Evolutionary conservation across 805 yeast species (phyloP).

Genomic region (Candida sithepensis): DNA sequence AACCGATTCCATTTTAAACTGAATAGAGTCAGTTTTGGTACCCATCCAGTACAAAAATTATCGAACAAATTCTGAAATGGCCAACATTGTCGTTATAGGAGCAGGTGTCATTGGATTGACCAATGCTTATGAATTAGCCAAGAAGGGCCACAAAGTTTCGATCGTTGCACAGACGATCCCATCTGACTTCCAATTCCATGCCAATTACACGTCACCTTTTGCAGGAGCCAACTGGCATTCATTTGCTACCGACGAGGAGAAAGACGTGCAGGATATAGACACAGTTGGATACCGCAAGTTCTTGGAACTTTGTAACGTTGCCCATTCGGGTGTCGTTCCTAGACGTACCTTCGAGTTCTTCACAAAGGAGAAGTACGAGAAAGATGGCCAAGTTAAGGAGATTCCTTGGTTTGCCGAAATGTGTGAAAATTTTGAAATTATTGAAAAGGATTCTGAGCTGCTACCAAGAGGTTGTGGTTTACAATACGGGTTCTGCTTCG

Average conservation of each 20-base stretch:
- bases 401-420: conserved; percentile 49
- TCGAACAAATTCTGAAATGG: neutral
- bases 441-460: conserved; percentile 16
- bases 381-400: conserved; percentile 12
- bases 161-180: conserved; percentile 48
- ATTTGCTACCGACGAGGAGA: conserved; percentile 45
- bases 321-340: conserved; percentile 49
- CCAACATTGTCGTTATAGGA: conserved; percentile 2
- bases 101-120: conserved; percentile 55
- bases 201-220: conserved; percentile 57
- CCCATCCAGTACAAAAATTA: too few species aligned
- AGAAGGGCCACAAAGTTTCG: conserved; percentile 39
- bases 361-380: conserved; percentile 16
- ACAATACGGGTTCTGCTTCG: conserved; percentile 42
- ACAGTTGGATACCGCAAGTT: conserved; percentile 46
- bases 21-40: too few species aligned
- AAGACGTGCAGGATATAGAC: conserved; percentile 38
- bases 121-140: conserved; percentile 40
- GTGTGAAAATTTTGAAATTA: conserved; percentile 37
- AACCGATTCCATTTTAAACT: too few species aligned
- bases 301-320: conserved; percentile 39
- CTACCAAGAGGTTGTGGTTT: conserved; percentile 30
- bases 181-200: conserved; percentile 46
- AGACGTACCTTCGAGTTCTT: conserved; percentile 17
- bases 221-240: conserved; percentile 76